phyloP scores from a whole-genome alignment of 768 basidiomycete species.

The Suillus clintonianus region DNA sequence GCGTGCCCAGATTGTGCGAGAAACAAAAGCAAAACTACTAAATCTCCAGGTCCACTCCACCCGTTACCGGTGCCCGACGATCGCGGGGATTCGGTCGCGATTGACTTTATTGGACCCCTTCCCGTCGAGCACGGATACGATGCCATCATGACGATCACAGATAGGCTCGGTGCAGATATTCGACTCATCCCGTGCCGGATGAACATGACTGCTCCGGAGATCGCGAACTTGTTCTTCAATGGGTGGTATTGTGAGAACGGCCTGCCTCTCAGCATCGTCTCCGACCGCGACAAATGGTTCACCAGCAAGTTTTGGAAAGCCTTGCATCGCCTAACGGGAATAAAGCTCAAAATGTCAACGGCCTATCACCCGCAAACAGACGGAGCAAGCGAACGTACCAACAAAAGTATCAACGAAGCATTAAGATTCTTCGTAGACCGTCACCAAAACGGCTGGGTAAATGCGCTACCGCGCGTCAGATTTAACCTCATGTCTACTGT shows the following conservation, averaged over 20 bases:
- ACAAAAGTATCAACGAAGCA: too few species aligned
- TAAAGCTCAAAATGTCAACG: constrained; percentile 37
- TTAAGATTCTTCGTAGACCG: constrained; percentile 4
- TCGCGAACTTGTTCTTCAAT: too few species aligned
- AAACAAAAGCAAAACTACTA: constrained; percentile 19
- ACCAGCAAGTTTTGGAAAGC: constrained; percentile 42
- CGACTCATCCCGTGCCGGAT: constrained; percentile 11
- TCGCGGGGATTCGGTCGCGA: constrained; percentile 20
- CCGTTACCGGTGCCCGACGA: constrained; percentile 22
- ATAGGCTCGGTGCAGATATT: not conserved
- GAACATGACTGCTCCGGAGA: constrained; percentile 13
- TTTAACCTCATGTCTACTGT: constrained; percentile 20
- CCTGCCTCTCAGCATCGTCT: constrained; percentile 37
- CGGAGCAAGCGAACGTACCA: too few species aligned
- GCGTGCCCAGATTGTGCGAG: constrained; percentile 24
- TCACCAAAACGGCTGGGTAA: constrained; percentile 18
- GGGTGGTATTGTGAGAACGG: constrained; percentile 40
- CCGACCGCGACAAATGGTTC: constrained; percentile 43
- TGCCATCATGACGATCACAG: constrained; percentile 22
- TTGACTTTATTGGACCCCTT: constrained; percentile 33
- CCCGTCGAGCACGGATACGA: constrained; percentile 25
- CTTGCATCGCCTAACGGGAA: constrained; percentile 30
- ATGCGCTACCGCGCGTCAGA: constrained; percentile 8
- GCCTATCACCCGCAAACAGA: constrained; percentile 43
- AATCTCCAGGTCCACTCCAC: constrained; percentile 14